These are phyloP conservation scores for Paraphoma chrysanthemicola DNA, from an alignment of 2,329 filamentous ascomycete genomes.

Conservation along the genomic window DNA sequence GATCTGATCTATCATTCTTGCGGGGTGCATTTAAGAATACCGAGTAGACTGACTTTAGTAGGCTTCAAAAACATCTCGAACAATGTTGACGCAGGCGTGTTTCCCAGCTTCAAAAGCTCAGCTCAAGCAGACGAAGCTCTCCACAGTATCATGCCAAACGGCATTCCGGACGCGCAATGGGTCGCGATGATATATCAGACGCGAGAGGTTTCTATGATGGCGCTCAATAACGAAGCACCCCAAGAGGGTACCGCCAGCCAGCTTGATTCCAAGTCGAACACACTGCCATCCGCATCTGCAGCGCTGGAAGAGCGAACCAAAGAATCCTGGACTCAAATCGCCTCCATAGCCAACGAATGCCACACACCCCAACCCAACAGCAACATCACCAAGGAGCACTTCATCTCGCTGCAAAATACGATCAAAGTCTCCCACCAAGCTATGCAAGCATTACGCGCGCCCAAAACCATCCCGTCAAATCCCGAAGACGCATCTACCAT, in stretches of 20 bases:
- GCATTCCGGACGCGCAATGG: conserved; percentile 12
- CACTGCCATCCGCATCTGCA: too few relatives aligned
- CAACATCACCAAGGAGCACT: not conserved
- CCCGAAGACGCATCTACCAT: conserved; percentile 21
- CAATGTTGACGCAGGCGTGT: conserved; percentile 33
- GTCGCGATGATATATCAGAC: conserved; percentile 10
- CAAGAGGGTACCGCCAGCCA: too few relatives aligned
- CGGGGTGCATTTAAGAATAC: not conserved
- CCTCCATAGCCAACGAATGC: not conserved
- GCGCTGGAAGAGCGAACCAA: not conserved
- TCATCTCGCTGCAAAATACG: not conserved
- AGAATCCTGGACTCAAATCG: not conserved
- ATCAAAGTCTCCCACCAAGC: conserved; percentile 3
- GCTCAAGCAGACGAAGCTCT: conserved; percentile 1
- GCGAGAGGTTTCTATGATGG: conserved; percentile 12
- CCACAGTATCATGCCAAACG: conserved; percentile 20
- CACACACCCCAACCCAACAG: not conserved
- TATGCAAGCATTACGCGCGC: conserved; percentile 8
- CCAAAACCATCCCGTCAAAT: conserved; percentile 5
- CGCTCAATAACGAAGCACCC: conserved; percentile 17
- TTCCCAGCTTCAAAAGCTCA: conserved; percentile 30
- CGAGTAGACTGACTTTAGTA: conserved; percentile 16
- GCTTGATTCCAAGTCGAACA: too few relatives aligned
- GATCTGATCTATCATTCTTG: not conserved
- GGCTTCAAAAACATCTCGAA: conserved; percentile 28